Conservation (phyloP, 1,284 basidiomycete species). For the Leccinum pachyderme region DNA sequence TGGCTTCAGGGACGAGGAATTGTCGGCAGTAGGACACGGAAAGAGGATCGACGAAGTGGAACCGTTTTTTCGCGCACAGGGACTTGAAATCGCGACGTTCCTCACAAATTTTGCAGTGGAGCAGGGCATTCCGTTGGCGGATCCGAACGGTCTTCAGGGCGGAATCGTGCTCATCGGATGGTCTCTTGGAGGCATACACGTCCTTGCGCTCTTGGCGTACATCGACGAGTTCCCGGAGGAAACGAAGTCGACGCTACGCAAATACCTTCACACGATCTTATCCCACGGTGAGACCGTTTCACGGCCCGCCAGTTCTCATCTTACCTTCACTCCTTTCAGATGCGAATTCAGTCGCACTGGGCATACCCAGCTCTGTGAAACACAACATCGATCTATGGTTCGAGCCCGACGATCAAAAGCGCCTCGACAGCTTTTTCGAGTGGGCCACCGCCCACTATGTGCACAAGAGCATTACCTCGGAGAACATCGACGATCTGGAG, state of each 20-base stretch:
- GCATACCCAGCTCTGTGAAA: not conserved
- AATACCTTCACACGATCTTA: slow-evolving; percentile 27
- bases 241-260: slow-evolving; percentile 11
- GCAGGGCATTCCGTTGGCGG: slow-evolving; percentile 18
- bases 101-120: slow-evolving; percentile 19
- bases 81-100: slow-evolving; percentile 27
- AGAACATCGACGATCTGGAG: slow-evolving; percentile 23
- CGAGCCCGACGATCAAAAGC: slow-evolving; percentile 12
- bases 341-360: not conserved
- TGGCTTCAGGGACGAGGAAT: slow-evolving; percentile 12
- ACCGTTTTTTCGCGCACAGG: slow-evolving; percentile 21
- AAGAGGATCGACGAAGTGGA: slow-evolving; percentile 20
- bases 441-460: slow-evolving; percentile 17
- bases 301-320: not conserved
- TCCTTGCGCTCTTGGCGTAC: slow-evolving; percentile 18
- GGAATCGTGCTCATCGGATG: slow-evolving; percentile 27
- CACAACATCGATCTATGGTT: not conserved
- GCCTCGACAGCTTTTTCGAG: slow-evolving; percentile 17
- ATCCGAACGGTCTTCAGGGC: slow-evolving; percentile 6
- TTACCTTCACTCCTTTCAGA: slow-evolving; percentile 7
- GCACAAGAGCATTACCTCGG: slow-evolving; percentile 19
- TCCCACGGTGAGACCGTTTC: slow-evolving; percentile 19
- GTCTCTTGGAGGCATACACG: slow-evolving; percentile 22
- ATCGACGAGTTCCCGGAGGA: slow-evolving; percentile 15
- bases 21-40: slow-evolving; percentile 11